Percentiles rank a stretch among this genome's conserved stretches.
Conservation (phyloP, 495 filamentous ascomycete genomes). For the Tuber melanosporum region DNA sequence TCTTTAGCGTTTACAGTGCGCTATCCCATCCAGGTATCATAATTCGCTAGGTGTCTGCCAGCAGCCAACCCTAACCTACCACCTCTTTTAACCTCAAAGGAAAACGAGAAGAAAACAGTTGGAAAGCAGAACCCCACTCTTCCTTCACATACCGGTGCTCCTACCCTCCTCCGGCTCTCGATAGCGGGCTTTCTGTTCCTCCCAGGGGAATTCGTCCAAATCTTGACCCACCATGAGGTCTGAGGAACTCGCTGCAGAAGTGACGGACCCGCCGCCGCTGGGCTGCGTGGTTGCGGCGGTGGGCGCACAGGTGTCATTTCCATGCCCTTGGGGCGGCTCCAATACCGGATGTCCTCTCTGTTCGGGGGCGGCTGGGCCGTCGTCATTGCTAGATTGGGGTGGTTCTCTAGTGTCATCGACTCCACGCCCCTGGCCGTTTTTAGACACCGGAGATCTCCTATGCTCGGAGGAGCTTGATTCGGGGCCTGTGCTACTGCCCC, state of each 20-base stretch:
- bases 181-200: background rate
- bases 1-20: background rate
- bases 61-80: background rate
- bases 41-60: background rate
- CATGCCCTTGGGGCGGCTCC: background rate
- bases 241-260: background rate
- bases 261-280: background rate
- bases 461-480: background rate
- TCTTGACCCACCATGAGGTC: background rate
- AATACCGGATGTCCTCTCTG: background rate
- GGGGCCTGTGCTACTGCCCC: background rate
- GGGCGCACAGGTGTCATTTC: background rate
- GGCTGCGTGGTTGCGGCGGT: background rate
- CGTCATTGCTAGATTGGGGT: background rate
- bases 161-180: background rate
- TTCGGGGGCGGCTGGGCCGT: background rate
- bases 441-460: background rate
- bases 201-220: background rate
- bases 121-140: background rate
- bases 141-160: background rate
- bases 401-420: background rate
- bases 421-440: background rate
- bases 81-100: background rate
- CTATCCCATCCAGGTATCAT: background rate
- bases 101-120: background rate